phyloP scores from a whole-genome alignment of 2,329 filamentous ascomycete genomes.

The Chrysoporthe cubensis region DNA sequence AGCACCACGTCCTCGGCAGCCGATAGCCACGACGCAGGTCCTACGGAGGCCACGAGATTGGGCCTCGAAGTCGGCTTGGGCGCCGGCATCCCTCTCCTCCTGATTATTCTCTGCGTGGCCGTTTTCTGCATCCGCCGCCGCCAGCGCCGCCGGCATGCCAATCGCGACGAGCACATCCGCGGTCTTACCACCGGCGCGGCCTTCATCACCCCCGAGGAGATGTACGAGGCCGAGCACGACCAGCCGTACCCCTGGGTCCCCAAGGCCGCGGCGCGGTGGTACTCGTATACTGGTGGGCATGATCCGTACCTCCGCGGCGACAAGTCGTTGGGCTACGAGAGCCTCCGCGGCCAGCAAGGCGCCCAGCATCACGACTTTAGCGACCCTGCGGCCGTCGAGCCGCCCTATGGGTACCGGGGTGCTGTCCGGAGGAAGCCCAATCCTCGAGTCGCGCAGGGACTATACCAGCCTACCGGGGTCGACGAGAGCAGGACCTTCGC shows the following conservation, averaged over 20 bases:
- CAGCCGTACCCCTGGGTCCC: slow-evolving; percentile 39
- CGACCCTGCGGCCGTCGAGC: slow-evolving; percentile 35
- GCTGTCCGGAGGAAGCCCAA: slow-evolving; percentile 36
- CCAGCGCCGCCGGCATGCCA: slow-evolving; percentile 41
- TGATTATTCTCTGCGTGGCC: slow-evolving; percentile 46
- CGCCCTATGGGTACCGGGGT: slow-evolving; percentile 25
- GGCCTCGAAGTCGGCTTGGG: slow-evolving; percentile 69
- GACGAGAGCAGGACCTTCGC: slow-evolving; percentile 34
- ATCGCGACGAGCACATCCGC: slow-evolving; percentile 43
- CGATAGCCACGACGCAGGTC: slow-evolving; percentile 18
- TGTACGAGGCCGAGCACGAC: slow-evolving; percentile 47
- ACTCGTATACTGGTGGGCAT: slow-evolving; percentile 46
- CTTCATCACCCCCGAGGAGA: slow-evolving; percentile 44
- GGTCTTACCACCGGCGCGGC: slow-evolving; percentile 18
- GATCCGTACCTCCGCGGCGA: slow-evolving; percentile 47
- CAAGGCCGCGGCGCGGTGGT: slow-evolving; percentile 40
- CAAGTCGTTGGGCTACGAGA: slow-evolving; percentile 56
- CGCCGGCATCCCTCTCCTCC: slow-evolving; percentile 59
- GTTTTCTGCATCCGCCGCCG: slow-evolving; percentile 56
- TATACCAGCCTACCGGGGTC: slow-evolving; percentile 41
- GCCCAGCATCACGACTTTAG: slow-evolving; percentile 42
- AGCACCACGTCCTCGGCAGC: slow-evolving; percentile 17
- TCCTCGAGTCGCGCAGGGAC: slow-evolving; percentile 39
- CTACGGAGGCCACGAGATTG: slow-evolving; percentile 47
- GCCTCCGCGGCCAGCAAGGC: slow-evolving; percentile 43